A percentile compares a stretch with the other conserved stretches of the same genome.
Evolutionary conservation across 768 basidiomycete species (phyloP).

Genomic region (Serendipita sp.): DNA sequence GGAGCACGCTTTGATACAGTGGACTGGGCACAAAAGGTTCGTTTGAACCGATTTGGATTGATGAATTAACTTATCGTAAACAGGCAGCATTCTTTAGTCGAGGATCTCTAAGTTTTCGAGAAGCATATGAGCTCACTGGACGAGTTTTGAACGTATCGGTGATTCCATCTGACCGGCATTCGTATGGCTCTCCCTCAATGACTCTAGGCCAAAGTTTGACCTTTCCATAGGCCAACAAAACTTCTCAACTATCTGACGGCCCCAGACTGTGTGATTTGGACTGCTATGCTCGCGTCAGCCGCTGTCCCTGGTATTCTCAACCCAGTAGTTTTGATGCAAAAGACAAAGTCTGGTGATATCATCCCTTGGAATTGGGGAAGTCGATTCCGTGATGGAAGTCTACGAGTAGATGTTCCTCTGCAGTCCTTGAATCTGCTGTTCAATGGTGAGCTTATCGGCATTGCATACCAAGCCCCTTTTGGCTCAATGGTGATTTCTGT

Average conservation of each 20-base stretch:
- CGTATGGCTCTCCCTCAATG: conserved; percentile 28
- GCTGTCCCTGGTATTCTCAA: conserved; percentile 93
- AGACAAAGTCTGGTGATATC: conserved; percentile 58
- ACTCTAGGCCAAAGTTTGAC: background rate
- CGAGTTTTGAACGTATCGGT: conserved; percentile 88
- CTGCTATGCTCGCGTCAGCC: conserved; percentile 68
- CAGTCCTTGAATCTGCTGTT: conserved; percentile 80
- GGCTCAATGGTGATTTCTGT: conserved; percentile 4
- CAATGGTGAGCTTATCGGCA: conserved; percentile 36
- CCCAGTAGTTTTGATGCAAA: conserved; percentile 90
- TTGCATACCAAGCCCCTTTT: background rate
- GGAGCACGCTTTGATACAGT: conserved; percentile 93
- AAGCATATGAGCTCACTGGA: conserved; percentile 86
- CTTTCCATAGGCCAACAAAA: conserved; percentile 63
- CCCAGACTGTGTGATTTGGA: conserved; percentile 73
- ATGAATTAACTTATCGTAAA: background rate
- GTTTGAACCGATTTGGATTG: conserved; percentile 3
- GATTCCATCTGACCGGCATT: conserved; percentile 77
- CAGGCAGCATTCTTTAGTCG: conserved; percentile 80
- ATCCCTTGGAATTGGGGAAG: conserved; percentile 93
- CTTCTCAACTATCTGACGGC: conserved; percentile 88
- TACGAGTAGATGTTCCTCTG: conserved; percentile 86
- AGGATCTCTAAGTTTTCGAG: conserved; percentile 87
- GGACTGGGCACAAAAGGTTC: conserved; percentile 76
- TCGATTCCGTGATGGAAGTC: conserved; percentile 81